Percentiles rank a stretch among this genome's conserved stretches.
phyloP scores from a whole-genome alignment of 169 alveolate genomes.

The Plasmodium gaboni region DNA sequence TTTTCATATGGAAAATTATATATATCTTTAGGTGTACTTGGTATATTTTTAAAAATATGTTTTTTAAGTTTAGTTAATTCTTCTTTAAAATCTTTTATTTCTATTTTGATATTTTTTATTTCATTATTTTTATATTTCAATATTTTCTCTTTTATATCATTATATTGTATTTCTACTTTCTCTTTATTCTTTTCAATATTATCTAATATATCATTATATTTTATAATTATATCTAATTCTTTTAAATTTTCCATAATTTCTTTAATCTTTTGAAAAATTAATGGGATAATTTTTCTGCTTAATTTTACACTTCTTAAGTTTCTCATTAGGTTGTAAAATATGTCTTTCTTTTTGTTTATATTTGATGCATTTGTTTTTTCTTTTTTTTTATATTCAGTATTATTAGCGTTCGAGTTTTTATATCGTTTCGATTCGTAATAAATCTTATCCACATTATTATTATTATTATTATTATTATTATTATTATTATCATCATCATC shows the following conservation, averaged over 20 bases:
- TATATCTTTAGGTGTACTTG: constrained; percentile 78
- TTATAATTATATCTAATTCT: constrained; percentile 32
- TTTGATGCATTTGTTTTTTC: not conserved
- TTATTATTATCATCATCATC: not conserved
- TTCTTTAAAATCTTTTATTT: constrained; percentile 48
- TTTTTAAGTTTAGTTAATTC: constrained; percentile 81
- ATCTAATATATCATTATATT: constrained; percentile 78
- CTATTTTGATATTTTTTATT: constrained; percentile 59
- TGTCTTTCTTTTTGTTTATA: constrained; percentile 31
- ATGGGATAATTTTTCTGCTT: constrained; percentile 57
- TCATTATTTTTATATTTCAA: constrained; percentile 62
- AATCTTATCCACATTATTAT: not conserved
- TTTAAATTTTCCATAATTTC: constrained; percentile 62
- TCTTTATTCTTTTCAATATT: constrained; percentile 86
- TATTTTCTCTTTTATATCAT: constrained; percentile 89
- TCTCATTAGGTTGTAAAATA: constrained; percentile 73
- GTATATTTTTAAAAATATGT: constrained; percentile 77
- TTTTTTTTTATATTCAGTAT: not conserved
- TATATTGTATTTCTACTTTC: constrained; percentile 89
- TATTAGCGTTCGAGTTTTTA: not conserved
- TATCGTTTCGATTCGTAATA: too few species aligned
- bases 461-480: not conserved
- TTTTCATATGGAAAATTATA: constrained; percentile 84
- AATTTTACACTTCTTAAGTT: constrained; percentile 52
- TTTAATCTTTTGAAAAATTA: constrained; percentile 54